phyloP scores from a whole-genome alignment of 1,139 yeast species.

The Saccharomyces hybrid region DNA sequence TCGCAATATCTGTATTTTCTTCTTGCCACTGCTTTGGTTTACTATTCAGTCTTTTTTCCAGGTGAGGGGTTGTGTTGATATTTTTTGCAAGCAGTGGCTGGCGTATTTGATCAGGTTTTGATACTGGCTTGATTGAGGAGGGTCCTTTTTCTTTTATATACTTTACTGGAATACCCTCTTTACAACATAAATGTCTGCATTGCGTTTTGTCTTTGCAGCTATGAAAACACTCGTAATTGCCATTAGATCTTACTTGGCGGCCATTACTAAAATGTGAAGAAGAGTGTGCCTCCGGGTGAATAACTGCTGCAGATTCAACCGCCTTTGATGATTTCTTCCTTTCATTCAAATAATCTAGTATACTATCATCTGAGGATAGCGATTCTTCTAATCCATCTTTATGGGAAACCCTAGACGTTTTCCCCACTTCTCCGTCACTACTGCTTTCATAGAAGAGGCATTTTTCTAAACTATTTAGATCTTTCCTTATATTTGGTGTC shows the following conservation, averaged over 20 bases:
- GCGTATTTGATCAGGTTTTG: not conserved
- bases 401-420: not conserved
- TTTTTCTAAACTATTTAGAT: constrained; percentile 1
- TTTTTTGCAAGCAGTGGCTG: not conserved
- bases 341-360: constrained; percentile 10
- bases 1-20: not conserved
- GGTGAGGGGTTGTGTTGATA: not conserved
- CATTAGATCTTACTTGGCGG: constrained; percentile 20
- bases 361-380: constrained; percentile 19
- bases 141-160: constrained; percentile 1
- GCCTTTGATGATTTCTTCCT: not conserved
- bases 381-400: not conserved
- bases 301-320: no score
- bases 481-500: not conserved
- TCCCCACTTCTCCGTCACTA: constrained; percentile 3
- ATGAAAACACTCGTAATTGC: constrained; percentile 36
- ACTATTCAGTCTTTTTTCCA: not conserved
- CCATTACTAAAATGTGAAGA: not conserved
- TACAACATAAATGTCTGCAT: constrained; percentile 42
- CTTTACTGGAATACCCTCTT: constrained; percentile 35
- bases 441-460: constrained; percentile 5
- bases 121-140: not conserved
- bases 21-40: not conserved
- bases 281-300: not conserved
- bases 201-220: constrained; percentile 31